These are phyloP conservation scores for Trichoderma aggressivum DNA, from an alignment of 2,329 filamentous ascomycete species.

Conservation along the genomic window DNA sequence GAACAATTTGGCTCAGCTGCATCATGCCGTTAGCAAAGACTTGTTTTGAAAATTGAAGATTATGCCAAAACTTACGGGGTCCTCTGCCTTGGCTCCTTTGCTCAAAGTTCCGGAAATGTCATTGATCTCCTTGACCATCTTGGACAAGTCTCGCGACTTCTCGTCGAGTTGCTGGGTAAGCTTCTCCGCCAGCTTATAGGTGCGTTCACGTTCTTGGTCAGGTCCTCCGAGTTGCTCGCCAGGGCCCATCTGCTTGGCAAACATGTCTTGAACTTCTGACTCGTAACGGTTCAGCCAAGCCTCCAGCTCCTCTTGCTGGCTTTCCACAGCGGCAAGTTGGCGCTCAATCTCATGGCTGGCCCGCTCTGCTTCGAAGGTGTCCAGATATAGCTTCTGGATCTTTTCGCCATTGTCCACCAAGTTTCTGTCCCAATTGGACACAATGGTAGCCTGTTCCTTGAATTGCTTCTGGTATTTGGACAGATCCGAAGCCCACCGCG, in stretches of 20 bases:
- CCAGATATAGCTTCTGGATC: constrained; percentile 88
- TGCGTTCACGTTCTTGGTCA: constrained; percentile 92
- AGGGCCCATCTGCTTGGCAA: constrained; percentile 72
- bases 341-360: constrained; percentile 92
- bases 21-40: not conserved
- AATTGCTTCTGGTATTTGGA: constrained; percentile 97
- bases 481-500: constrained; percentile 90
- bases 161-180: constrained; percentile 86
- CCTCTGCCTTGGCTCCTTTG: constrained; percentile 84
- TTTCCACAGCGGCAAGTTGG: constrained; percentile 83
- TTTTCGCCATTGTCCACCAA: constrained; percentile 93
- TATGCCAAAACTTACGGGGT: constrained; percentile 62
- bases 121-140: constrained; percentile 99
- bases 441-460: constrained; percentile 81
- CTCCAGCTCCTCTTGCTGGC: constrained; percentile 87
- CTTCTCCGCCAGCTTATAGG: constrained; percentile 93
- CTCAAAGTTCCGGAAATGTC: constrained; percentile 82
- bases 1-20: constrained; percentile 89
- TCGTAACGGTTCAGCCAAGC: constrained; percentile 90
- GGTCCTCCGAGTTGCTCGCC: constrained; percentile 77
- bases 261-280: constrained; percentile 83
- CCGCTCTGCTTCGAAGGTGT: constrained; percentile 89
- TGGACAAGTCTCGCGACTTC: constrained; percentile 86
- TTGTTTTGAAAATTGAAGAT: constrained; percentile 18
- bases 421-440: constrained; percentile 86